Evolutionary conservation across 2,329 filamentous ascomycete genomes (phyloP), one percentile per base, ranked within the genome.

Genomic region (Talaromyces funiculosus): DNA sequence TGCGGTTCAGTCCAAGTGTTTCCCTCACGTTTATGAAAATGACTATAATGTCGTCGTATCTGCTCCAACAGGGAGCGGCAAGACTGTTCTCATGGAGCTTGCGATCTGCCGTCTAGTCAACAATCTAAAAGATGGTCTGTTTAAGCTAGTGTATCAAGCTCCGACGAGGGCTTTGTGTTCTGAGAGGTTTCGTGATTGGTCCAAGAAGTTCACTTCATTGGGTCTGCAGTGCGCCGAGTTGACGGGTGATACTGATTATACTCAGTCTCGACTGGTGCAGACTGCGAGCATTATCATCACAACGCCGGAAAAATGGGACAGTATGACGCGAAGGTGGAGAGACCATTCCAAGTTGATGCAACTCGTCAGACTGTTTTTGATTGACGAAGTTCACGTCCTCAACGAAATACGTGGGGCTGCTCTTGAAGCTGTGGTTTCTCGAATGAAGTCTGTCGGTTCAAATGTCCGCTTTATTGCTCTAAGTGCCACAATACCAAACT

Each of bases 231-330:
- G 88, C 69, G 86, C 86, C 3, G 90, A 94, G 71, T 80, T 95
- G 61, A 96, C 91, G 3, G 90, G 91, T 1, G 91, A 95, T 69
- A 92, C 89, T 0, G 86, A 89, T 38, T 79, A 82, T 56, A 74
- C 77, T 4, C 86, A 92, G 65, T 79, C 92, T 62, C 80, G 80
- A 22, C 84, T 82, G 58, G 87, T 93, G 5, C 86, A 90, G 62
- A 84, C 81, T 66, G 90, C 90, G 3, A 87, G 86, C 51, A 90
- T 96, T 64, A 93, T 96, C 65, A 82, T 95, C 63, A 94, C 91
- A 0, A 96, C 90, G 0, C 90, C 91, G 0, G 90, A 96, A 73
- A 95, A 95, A 69, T 95, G 90, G 90, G 90, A 96, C 70, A 93
- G 90, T 62, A 87, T 94, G 71, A 95, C 91, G 0, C 82, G 90